Base-by-base conservation (phyloP, 345 rosid species). In the Carallia brachiata region DNA sequence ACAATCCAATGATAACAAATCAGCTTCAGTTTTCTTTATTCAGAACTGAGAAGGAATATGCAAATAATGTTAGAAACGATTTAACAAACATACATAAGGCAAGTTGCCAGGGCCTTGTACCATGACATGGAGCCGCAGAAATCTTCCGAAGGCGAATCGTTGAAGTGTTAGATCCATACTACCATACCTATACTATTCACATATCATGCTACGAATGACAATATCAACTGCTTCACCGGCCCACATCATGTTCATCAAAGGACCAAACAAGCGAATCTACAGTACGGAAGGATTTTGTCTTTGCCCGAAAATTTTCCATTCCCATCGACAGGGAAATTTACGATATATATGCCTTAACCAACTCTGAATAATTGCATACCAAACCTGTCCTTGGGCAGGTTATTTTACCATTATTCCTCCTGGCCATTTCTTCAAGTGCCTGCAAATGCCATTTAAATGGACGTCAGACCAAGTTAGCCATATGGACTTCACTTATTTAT, bases 391-490 rank as follows among this genome's bases (percentile, higher is more conserved):
- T 84, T 4, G 99, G 99, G 79, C 99, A 95, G 10, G 88, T 90
- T 61, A 92, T 87, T 62, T 70, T 82, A 70, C 96, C 99, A 32
- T 78, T 61, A 62, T 89, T 92, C 74, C 82, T 89, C 75, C 84
- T 85, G 1, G 98, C 90, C 97, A 95, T 92, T 77, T 92, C 98
- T 77, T 87, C 88, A 17, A 92, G 97, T 57, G 98, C 99, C 98
- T 95, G 90, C 73, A n/a, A 55, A 18, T 39, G 3, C 27, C 52
- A 52, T 8, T 17, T 67, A 47, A 62, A 48, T 55, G 19, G 36
- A 30, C 55, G 61, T 23, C 65, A 76, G 54, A 52, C 44, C 4
- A 47, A 57, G 36, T 61, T 61, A 6, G 69, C 9, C 39, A 37
- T 30, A 60, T 37, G 50, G 40, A 10, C 19, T 36, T 48, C 17